Base-by-base conservation (phyloP, 208 protist species). In the Trypanosoma boissoni region DNA sequence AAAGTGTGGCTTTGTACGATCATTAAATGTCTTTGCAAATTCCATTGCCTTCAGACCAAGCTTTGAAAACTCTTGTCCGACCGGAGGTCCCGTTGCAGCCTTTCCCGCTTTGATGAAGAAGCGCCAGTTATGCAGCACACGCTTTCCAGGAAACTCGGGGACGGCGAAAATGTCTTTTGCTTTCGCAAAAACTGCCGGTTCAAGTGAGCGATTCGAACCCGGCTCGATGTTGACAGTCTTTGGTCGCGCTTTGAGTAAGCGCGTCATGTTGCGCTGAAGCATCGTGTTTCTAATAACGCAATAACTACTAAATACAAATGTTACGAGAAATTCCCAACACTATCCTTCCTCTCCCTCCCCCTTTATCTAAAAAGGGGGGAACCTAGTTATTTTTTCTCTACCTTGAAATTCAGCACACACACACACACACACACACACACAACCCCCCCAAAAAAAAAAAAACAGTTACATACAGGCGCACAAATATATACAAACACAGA, bases 1-100 rank as follows among this genome's bases (percentile, higher is more conserved):
- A 49, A 96, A 92, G 46, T 84, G 42, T 43, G 81, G 82, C 66
- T 91, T 91, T 3, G 89, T 96, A 50, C 82, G 79, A 48, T 94
- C 86, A 72, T 96, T 96, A 64, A 94, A 96, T 20, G 76, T 71
- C 66, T 96, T 96, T 32, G 80, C 64, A 58, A 96, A 96, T 60
- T 96, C 89, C 84, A 95, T 95, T 46, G 83, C 72, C 67, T 95
- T 95, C 27, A 93, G 73, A 0, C 89, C 89, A 28, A 94, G 58
- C 68, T 92, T 92, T 28, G 86, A 88, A 62, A 95, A 94, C 64
- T 92, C 81, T 59, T 92, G 89, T n/a, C 89, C 89, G 6, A 96
- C 81, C 45, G 89, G 89, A 12, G 89, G 89, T 6, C 86, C 89
- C 20, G 89, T 93, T 23, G 80, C 79, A 18, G 89, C 89, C 68